Evolutionary conservation across 2,329 filamentous ascomycete species (phyloP), one percentile per base, ranked within the genome.

Genomic region (Botrytis hyacinthi): DNA sequence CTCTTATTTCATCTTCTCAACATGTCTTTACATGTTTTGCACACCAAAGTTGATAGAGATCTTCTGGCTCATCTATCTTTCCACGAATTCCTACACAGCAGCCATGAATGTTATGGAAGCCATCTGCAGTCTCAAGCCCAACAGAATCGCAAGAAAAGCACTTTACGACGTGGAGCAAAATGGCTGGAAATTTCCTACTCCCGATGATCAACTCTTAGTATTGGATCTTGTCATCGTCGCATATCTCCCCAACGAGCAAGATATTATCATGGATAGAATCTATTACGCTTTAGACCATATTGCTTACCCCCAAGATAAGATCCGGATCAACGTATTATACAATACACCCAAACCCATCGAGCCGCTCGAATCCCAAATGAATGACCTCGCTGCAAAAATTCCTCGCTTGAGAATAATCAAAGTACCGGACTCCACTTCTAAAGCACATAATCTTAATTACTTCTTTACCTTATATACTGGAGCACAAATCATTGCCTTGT

Each of bases 381-480:
- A 80, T 18, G 76, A 82, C 9, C 79, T 86, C 10, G 79, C 81
- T 5, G 73, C 79, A 8, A 80, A 80, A 54, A 82, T 84, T 74
- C 76, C 82, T 14, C 82, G 85, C 63, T 80, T 85, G 32, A 79
- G 83, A 70, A 82, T 86, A 32, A 83, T 85, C 80, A 85, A 85
- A 73, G 84, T 86, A 1, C 83, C 83, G 0, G 82, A 83, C 71
- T 86, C 84, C 9, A 86, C 82, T 16, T 86, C 84, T 0, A 86
- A 86, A 75, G 85, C 85, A 32, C 84, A 86, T 77, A 86, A 86
- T 72, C 79, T 86, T 68, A 86, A 86, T 79, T 83, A 85, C 77
- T 86, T 84, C 76, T 82, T 85, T 76, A 81, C 80, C 6, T 77
- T 85, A 29, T 78, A 84, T 32, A 85, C 83, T 12, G 83, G 82